A percentile compares a stretch with the other conserved stretches of the same genome.
These are phyloP conservation scores for Phytophthora sp. DNA, from an alignment of 352 stramenopile genomes.

Conservation along the genomic window DNA sequence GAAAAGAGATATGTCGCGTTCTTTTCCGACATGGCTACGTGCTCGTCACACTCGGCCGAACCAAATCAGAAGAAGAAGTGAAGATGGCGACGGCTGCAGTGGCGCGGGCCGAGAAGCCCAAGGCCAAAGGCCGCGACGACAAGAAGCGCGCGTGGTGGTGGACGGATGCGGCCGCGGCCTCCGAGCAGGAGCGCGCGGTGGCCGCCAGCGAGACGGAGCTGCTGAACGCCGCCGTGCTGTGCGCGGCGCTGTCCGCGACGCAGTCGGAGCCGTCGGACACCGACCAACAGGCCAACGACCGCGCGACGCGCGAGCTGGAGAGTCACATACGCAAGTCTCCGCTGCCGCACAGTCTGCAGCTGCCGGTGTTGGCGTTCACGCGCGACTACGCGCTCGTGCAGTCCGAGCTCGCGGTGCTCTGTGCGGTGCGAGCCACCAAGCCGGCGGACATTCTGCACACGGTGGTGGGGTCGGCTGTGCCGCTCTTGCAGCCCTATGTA, in stretches of 20 bases:
- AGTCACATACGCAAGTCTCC: slow-evolving; percentile 66
- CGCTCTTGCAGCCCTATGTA: slow-evolving; percentile 65
- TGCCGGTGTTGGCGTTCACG: slow-evolving; percentile 60
- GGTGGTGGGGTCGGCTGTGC: slow-evolving; percentile 70
- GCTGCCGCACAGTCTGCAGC: slow-evolving; percentile 63
- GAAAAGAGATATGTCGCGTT: slow-evolving; percentile 21
- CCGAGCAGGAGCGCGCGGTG: slow-evolving; percentile 20
- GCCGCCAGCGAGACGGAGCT: slow-evolving; percentile 73
- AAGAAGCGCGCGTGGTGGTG: slow-evolving; percentile 49
- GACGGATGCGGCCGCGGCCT: slow-evolving; percentile 27
- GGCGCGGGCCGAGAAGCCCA: slow-evolving; percentile 9
- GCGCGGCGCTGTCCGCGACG: slow-evolving; percentile 59
- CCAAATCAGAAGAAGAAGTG: neutral
- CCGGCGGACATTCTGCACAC: slow-evolving; percentile 69
- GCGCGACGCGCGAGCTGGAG: slow-evolving; percentile 49
- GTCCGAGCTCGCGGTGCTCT: slow-evolving; percentile 65
- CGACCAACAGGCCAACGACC: slow-evolving; percentile 22
- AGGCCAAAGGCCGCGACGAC: neutral
- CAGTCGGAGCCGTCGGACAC: slow-evolving; percentile 22
- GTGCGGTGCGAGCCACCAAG: slow-evolving; percentile 66
- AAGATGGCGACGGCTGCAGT: slow-evolving; percentile 23
- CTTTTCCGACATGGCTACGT: slow-evolving; percentile 29
- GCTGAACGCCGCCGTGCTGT: slow-evolving; percentile 78
- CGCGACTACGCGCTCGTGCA: slow-evolving; percentile 68
- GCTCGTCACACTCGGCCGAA: neutral